Percentiles rank a stretch among this genome's conserved stretches.
Evolutionary conservation across 139 green algal genomes (phyloP).

Genomic region (Auxenochlorella pyrenoidosa): DNA sequence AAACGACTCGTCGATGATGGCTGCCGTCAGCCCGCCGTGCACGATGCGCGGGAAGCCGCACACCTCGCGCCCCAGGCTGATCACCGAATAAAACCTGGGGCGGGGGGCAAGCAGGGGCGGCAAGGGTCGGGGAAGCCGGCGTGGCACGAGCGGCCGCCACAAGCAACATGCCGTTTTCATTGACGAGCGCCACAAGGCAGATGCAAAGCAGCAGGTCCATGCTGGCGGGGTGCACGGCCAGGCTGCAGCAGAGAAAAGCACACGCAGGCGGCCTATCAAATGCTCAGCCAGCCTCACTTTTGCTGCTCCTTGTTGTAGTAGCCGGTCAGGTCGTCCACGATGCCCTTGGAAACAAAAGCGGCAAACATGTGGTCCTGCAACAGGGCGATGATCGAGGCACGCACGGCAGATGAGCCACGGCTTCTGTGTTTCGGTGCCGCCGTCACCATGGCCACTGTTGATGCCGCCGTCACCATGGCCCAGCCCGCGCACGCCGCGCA

Average conservation of each 20-base stretch:
- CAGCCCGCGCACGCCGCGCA: conserved; percentile 13
- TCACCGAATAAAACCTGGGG: conserved; percentile 4
- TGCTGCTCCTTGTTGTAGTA: conserved; percentile 58
- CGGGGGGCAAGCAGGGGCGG: too few species aligned
- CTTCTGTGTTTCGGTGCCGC: too few species aligned
- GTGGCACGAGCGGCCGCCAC: too few species aligned
- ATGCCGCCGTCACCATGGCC: too few species aligned
- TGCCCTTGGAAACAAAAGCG: conserved; percentile 55
- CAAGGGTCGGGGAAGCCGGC: too few species aligned
- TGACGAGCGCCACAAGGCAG: too few species aligned
- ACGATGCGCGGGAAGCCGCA: conserved; percentile 63
- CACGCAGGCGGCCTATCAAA: too few species aligned
- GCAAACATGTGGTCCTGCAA: conserved; percentile 54
- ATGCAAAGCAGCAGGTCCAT: too few species aligned
- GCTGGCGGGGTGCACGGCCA: too few species aligned
- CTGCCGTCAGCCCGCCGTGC: conserved; percentile 79
- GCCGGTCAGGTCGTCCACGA: conserved; percentile 64
- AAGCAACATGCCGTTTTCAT: too few species aligned
- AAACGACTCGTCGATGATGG: conserved; percentile 82
- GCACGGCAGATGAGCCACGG: not conserved
- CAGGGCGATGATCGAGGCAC: not conserved
- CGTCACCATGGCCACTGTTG: too few species aligned
- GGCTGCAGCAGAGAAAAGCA: too few species aligned
- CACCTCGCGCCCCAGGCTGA: conserved; percentile 17
- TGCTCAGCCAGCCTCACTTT: conserved; percentile 34